Evolutionary conservation across 352 stramenopile species (phyloP), one percentile per base, ranked within the genome.

Genomic region (Globisporangium viniferum): DNA sequence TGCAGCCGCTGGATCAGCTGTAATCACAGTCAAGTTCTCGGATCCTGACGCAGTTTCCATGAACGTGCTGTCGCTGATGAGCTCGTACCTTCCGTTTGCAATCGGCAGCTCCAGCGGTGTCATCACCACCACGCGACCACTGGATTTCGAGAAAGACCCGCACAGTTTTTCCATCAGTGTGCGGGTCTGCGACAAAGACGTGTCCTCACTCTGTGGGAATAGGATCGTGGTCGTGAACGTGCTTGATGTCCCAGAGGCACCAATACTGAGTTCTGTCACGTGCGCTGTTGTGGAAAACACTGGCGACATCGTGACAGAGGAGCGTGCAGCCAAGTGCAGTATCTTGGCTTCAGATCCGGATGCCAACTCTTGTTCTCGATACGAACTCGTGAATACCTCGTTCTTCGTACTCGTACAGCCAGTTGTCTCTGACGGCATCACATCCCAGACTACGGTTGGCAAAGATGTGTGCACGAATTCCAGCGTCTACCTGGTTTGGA

Each of bases 241-340:
- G 18, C 33, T 60, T 15, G 76, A 87, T 62, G 60, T 78, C 0
- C 59, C 79, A 2, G 82, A 90, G 58, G 27, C 69, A 0, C 82
- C 82, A 15, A 69, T 64, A 5, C 67, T 88, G 61, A 5, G 24
- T 3, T 39, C 54, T 35, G 24, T 85, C 22, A 66, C 31, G 2
- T 90, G 82, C 61, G 31, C 63, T 2, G 60, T 84, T 7, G 69
- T 86, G 5, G 82, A 90, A 64, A 88, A 88, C 65, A 82, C 80
- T 5, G 64, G 64, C 0, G 55, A 57, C 6, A 41, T 77, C 35
- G 31, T 88, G 14, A 75, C 54, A 12, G 64, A 67, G 0, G 58
- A 68, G 22, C 59, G 53, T 2, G 66, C 71, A 35, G 44, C 71
- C 20, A 24, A 39, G 22, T 90, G 82, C 29, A 68, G 58, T 0